Base-by-base conservation (phyloP, 2,329 filamentous ascomycete genomes). In the Hymenoscyphus fraxineus region DNA sequence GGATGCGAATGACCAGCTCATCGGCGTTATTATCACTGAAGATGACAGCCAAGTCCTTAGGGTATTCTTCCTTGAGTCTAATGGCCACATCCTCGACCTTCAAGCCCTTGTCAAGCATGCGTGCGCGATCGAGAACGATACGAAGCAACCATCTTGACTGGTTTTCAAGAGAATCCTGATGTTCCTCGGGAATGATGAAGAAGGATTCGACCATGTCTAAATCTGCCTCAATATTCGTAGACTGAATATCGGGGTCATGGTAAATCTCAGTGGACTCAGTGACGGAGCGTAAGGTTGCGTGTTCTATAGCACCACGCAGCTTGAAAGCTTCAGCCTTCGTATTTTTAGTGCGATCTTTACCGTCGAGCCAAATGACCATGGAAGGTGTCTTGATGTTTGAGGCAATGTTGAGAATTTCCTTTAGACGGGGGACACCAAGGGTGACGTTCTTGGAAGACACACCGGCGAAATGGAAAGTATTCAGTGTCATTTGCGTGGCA, bases 391-490 rank as follows among this genome's bases (percentile, higher is more conserved):
- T 99, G 82, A 99, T 97, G 78, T 98, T 96, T 71, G 90, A 93
- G 0, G 96, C 95, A 65, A 99, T 88, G 77, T 99, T 99, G 64
- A 99, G 84, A 87, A 99, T 99, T 81, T 99, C 95, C 85, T 99
- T 99, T 59, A 99, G 86, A 88, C 95, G 94, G 55, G 95, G 95
- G 55, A 99, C 95, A 92, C 95, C 95, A 59, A 99, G 88, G 0
- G 95, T 99, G 63, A 99, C 94, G 83, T 99, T 99, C 89, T 99
- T 99, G 31, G 94, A 97, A 44, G 96, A 97, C 66, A 99, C 93
- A 97, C 95, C 95, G 78, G 95, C 93, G 78, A 99, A 99, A 83
- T 99, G 95, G 90, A 99, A 99, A 31, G 95, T 99, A 81, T 99
- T 99, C 66, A 99, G 81, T 1, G 95, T 99, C 95, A 99, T 99